These are phyloP conservation scores for Ploettnerulaceae sp. DNA, from an alignment of 2,329 filamentous ascomycete species.

Conservation along the genomic window DNA sequence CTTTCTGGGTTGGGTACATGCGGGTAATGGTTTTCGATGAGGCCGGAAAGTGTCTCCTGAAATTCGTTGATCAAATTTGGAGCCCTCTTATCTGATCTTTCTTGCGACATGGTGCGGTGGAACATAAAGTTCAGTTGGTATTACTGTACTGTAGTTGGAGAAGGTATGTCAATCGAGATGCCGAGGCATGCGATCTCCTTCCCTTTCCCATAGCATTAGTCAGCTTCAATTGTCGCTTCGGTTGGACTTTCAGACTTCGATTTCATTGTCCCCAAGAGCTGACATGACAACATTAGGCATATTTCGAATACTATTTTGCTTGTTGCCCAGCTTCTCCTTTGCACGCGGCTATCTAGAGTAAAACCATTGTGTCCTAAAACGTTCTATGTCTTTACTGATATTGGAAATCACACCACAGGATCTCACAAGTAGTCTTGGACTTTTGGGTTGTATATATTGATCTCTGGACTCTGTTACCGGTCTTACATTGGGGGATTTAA, in stretches of 20 bases:
- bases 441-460: too few species aligned
- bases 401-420: too few species aligned
- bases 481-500: too few species aligned
- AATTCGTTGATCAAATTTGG: slow-evolving; percentile 30
- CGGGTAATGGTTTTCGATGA: slow-evolving; percentile 42
- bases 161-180: neutral
- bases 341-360: too few species aligned
- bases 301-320: too few species aligned
- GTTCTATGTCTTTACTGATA: too few species aligned
- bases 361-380: too few species aligned
- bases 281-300: too few species aligned
- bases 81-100: neutral
- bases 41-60: slow-evolving; percentile 27
- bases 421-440: too few species aligned
- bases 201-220: too few species aligned
- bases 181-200: neutral
- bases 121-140: neutral
- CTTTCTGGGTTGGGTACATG: slow-evolving; percentile 39
- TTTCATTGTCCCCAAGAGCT: neutral
- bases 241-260: neutral
- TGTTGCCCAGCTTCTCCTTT: too few species aligned
- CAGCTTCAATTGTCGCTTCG: neutral
- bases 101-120: slow-evolving; percentile 4
- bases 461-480: too few species aligned
- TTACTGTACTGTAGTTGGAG: neutral